A percentile compares a stretch with the other conserved stretches of the same genome.
Conservation (phyloP, 2,329 filamentous ascomycete species). For the Phoma sp. region DNA sequence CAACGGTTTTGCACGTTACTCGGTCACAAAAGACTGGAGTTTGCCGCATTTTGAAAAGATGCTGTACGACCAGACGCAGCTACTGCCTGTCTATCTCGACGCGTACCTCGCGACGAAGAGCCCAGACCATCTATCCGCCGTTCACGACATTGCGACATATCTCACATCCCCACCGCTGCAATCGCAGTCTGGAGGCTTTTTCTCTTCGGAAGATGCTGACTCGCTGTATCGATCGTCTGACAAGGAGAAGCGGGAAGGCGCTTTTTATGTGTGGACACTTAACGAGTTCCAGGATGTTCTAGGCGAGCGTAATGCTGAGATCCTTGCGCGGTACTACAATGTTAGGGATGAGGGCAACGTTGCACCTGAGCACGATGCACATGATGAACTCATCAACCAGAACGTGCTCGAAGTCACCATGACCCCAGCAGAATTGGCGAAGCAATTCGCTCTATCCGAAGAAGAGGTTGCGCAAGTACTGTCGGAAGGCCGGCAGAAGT, state of each 20-base stretch:
- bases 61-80: slow-evolving; percentile 88
- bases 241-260: slow-evolving; percentile 84
- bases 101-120: slow-evolving; percentile 75
- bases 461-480: slow-evolving; percentile 73
- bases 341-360: slow-evolving; percentile 87
- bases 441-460: slow-evolving; percentile 74
- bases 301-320: slow-evolving; percentile 69
- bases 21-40: slow-evolving; percentile 89
- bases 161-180: slow-evolving; percentile 74
- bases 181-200: slow-evolving; percentile 75
- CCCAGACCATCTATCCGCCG: slow-evolving; percentile 76
- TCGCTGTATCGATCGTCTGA: slow-evolving; percentile 77
- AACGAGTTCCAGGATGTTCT: slow-evolving; percentile 84
- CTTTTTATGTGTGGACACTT: slow-evolving; percentile 92
- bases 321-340: slow-evolving; percentile 84
- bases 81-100: slow-evolving; percentile 83
- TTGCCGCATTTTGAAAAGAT: slow-evolving; percentile 98
- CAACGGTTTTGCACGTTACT: slow-evolving; percentile 82
- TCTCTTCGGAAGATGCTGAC: slow-evolving; percentile 89
- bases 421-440: slow-evolving; percentile 71
- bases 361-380: slow-evolving; percentile 78
- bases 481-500: slow-evolving; percentile 67
- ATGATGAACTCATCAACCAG: slow-evolving; percentile 93
- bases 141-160: slow-evolving; percentile 86
- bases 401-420: slow-evolving; percentile 81